Percentiles rank a stretch among this genome's conserved stretches.
These are phyloP conservation scores for Populus hybrid DNA, from an alignment of 441 rosid genomes.

Conservation along the genomic window DNA sequence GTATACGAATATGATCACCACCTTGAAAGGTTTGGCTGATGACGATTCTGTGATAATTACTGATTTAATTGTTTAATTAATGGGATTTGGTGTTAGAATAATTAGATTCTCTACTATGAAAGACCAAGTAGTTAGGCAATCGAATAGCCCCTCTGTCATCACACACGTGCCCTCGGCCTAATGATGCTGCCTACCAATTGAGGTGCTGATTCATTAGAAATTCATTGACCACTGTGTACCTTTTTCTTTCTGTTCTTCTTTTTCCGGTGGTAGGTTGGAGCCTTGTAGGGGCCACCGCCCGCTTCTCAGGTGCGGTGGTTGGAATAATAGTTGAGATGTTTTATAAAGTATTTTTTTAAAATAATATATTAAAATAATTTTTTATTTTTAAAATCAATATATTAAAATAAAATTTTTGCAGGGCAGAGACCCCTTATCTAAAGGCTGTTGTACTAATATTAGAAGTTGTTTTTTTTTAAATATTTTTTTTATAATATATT, in stretches of 20 bases:
- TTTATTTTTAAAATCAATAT: too few relatives aligned
- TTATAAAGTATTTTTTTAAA: too few relatives aligned
- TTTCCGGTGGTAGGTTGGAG: not conserved
- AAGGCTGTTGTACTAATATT: too few relatives aligned
- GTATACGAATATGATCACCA: not conserved
- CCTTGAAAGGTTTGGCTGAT: not conserved
- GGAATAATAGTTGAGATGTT: too few relatives aligned
- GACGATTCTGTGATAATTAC: not conserved
- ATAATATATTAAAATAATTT: too few relatives aligned
- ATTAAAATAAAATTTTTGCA: too few relatives aligned
- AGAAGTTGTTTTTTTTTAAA: too few relatives aligned
- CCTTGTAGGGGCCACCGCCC: not conserved
- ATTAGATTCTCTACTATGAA: slow-evolving; percentile 17
- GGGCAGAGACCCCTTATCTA: too few relatives aligned
- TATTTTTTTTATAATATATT: too few relatives aligned
- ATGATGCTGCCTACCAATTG: slow-evolving; percentile 42
- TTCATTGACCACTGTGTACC: slow-evolving; percentile 19
- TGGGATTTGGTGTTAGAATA: slow-evolving; percentile 12
- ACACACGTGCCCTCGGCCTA: slow-evolving; percentile 57
- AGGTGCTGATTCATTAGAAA: slow-evolving; percentile 32
- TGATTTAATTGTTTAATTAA: slow-evolving; percentile 2
- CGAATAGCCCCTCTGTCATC: slow-evolving; percentile 35
- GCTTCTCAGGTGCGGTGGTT: too few relatives aligned
- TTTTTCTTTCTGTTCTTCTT: not conserved
- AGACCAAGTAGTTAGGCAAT: slow-evolving; percentile 9